Evolutionary conservation across 2,329 filamentous ascomycete genomes (phyloP), one percentile per base, ranked within the genome.

Genomic region (Taxawa tesnikishii): DNA sequence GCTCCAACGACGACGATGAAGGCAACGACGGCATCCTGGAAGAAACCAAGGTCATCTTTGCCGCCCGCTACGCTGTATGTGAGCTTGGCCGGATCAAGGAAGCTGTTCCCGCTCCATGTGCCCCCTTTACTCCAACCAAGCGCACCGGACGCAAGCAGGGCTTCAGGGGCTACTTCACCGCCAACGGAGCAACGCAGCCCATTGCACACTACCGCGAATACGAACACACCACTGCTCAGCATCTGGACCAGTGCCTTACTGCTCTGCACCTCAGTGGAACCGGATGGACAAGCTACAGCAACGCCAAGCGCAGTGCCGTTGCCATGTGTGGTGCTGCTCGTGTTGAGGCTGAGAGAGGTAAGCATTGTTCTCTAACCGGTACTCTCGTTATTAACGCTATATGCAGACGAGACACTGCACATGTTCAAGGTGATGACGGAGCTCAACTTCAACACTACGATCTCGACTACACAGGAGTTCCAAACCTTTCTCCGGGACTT

Each of bases 231-330:
- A 57, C 47, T 15, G 44, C 48, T 5, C 31, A 43, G 10, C 43
- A 61, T 28, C 48, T 75, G 15, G 56, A 60, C 28, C 44, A 54
- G 7, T 81, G 75, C 42, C 52, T 75, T 4, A 59, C 55, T 28
- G 63, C 63, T 4, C 50, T 80, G 2, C 65, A 68, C 28, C 61
- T 62, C 12, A 60, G 65, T 15, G 62, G 67, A 1, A 71, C 73
- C 27, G 68, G 62, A 48, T 79, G 74, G 73, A 75, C 65, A 2
- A 77, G 72, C 15, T 80, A 74, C 54, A 72, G 69, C 42, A 75
- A 75, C 49, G 70, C 63, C 36, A 61, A 65, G 34, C 70, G 75
- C 34, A 73, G 75, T 41, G 73, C 73, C 2, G 56, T 72, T 26
- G 53, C 73, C 12, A 70, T 79, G 42, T 80, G 76, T 41, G 67